phyloP scores from a whole-genome alignment of 1,284 basidiomycete genomes.

The Naganishia cerealis region DNA sequence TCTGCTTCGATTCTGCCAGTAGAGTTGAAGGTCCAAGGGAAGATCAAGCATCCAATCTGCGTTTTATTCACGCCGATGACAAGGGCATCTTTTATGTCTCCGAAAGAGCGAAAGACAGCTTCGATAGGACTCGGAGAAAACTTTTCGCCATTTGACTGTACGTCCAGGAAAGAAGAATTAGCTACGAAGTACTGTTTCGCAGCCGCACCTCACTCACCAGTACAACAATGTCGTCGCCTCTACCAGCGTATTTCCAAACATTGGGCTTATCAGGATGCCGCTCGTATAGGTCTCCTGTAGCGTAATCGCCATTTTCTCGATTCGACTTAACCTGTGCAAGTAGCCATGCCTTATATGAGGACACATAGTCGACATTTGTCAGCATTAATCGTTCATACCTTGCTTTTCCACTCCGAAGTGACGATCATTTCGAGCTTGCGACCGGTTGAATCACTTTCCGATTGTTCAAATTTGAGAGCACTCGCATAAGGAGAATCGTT shows the following conservation, averaged over 20 bases:
- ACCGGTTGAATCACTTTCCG: slow-evolving; percentile 33
- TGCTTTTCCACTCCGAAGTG: slow-evolving; percentile 47
- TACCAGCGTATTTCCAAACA: slow-evolving; percentile 51
- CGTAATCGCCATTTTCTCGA: slow-evolving; percentile 50
- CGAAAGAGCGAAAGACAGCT: slow-evolving; percentile 38
- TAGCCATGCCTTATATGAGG: background rate
- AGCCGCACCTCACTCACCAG: slow-evolving; percentile 38
- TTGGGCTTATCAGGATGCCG: slow-evolving; percentile 45
- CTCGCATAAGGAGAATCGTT: slow-evolving; percentile 44
- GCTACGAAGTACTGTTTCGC: background rate
- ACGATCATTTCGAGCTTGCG: slow-evolving; percentile 50
- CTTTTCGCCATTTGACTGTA: slow-evolving; percentile 49
- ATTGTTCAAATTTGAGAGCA: slow-evolving; percentile 40
- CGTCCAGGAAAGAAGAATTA: slow-evolving; percentile 1
- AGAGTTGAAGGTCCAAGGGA: slow-evolving; percentile 38
- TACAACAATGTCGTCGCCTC: slow-evolving; percentile 55
- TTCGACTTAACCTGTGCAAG: slow-evolving; percentile 46
- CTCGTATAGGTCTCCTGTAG: slow-evolving; percentile 53
- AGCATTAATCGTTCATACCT: slow-evolving; percentile 35
- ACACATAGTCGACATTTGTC: background rate
- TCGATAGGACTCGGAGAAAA: slow-evolving; percentile 48
- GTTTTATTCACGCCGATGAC: slow-evolving; percentile 51
- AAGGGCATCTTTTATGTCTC: slow-evolving; percentile 46
- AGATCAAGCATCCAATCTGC: slow-evolving; percentile 49
- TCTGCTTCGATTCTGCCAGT: slow-evolving; percentile 27